phyloP scores from a whole-genome alignment of 768 basidiomycete genomes.

The Mycena belliarum region DNA sequence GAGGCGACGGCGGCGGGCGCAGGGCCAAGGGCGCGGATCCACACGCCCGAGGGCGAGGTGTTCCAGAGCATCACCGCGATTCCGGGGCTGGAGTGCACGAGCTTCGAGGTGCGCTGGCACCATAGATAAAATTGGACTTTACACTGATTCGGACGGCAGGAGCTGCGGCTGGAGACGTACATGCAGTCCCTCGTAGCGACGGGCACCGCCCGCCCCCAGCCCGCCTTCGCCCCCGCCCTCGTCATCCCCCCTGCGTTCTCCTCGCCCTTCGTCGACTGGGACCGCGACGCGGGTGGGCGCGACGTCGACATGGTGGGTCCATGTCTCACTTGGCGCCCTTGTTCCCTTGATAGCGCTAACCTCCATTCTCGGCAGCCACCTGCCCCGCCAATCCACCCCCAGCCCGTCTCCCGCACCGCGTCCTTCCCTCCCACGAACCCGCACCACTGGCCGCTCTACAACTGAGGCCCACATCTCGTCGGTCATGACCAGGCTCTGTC shows the following conservation, averaged over 20 bases:
- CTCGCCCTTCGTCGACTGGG: conserved; percentile 3
- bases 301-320: background rate
- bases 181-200: conserved; percentile 19
- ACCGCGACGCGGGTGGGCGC: background rate
- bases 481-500: no score
- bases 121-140: no score
- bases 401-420: background rate
- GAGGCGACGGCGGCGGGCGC: background rate
- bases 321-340: no score
- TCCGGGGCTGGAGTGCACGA: conserved; percentile 15
- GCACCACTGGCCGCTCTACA: no score
- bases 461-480: no score
- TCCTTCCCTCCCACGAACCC: no score
- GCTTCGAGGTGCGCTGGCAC: conserved; percentile 15
- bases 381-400: background rate
- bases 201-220: conserved; percentile 20
- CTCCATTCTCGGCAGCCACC: background rate
- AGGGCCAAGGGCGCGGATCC: background rate
- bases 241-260: conserved; percentile 16
- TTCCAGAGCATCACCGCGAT: conserved; percentile 21
- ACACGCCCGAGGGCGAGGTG: conserved; percentile 12
- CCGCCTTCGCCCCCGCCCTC: conserved; percentile 6
- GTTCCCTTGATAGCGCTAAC: no score
- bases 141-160: background rate
- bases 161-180: conserved; percentile 22